These are phyloP conservation scores for Brassica juncea DNA, from an alignment of 345 rosid genomes.

Conservation along the genomic window DNA sequence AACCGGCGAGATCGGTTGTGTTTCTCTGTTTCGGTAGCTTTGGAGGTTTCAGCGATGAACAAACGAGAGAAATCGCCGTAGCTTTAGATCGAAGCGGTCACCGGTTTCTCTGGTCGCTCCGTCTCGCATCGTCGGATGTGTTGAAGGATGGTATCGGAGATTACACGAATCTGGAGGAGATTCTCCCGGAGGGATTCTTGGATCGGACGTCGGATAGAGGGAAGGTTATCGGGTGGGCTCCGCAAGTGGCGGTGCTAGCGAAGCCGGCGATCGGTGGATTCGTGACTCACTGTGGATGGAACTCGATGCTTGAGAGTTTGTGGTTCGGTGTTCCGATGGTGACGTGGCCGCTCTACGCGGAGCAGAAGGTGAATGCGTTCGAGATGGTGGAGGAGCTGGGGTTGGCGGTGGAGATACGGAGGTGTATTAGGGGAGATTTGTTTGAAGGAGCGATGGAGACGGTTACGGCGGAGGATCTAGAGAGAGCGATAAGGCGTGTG, in stretches of 20 bases:
- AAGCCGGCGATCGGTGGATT: neutral
- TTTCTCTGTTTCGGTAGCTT: neutral
- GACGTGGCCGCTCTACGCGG: neutral
- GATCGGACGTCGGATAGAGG: neutral
- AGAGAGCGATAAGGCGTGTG: neutral
- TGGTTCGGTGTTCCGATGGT: neutral
- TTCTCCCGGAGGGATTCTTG: neutral
- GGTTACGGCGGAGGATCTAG: neutral
- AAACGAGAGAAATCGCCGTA: neutral
- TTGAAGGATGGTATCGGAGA: neutral
- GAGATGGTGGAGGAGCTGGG: neutral
- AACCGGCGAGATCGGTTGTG: neutral
- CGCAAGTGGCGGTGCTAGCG: neutral
- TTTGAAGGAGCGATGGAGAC: neutral
- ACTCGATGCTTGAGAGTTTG: neutral
- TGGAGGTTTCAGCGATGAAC: neutral
- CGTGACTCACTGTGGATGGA: neutral
- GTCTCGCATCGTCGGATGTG: neutral
- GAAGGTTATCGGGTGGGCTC: neutral
- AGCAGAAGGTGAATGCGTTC: neutral
- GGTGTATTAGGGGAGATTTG: neutral
- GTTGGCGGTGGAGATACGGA: neutral
- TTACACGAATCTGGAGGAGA: neutral
- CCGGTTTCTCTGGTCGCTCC: neutral
- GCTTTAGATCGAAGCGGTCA: neutral